Percentiles rank a stretch among this genome's conserved stretches.
phyloP scores from a whole-genome alignment of 75 land plant species.

The Picea glauca region DNA sequence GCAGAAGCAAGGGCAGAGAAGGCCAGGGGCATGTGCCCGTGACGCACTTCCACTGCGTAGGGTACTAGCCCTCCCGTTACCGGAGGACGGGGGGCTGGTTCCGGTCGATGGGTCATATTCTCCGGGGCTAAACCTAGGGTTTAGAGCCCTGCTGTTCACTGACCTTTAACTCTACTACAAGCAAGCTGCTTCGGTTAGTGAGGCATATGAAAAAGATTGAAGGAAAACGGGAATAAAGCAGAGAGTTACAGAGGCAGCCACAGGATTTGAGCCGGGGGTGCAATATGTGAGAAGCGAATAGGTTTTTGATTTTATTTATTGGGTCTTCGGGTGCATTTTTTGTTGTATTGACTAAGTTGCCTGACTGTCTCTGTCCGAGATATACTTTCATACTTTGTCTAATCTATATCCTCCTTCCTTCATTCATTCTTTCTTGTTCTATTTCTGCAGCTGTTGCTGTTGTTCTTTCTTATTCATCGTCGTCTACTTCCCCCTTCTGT shows the following conservation, averaged over 20 bases:
- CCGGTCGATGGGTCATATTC: constrained; percentile 7
- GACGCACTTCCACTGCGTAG: constrained; percentile 9
- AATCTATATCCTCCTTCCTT: neutral
- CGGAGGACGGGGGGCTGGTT: neutral
- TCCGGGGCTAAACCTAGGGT: neutral
- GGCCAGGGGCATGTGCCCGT: constrained; percentile 6
- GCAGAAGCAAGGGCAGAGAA: neutral
- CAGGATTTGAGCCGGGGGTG: neutral
- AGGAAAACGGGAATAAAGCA: neutral
- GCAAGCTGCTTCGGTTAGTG: too few relatives aligned
- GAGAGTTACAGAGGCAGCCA: neutral
- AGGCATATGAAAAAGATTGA: too few relatives aligned
- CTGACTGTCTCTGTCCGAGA: constrained; percentile 12
- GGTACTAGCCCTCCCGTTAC: neutral
- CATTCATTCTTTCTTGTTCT: neutral
- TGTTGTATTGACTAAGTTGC: constrained; percentile 10
- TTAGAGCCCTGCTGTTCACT: neutral
- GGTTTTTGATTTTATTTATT: neutral
- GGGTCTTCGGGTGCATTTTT: neutral
- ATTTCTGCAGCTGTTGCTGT: neutral
- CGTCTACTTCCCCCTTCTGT: neutral
- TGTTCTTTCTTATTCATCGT: neutral
- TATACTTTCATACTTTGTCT: constrained; percentile 7
- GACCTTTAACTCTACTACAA: too few relatives aligned
- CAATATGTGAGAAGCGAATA: neutral